Percentiles rank a stretch among this genome's conserved stretches.
These are phyloP conservation scores for Phaseolus lunatus DNA, from an alignment of 306 rosid species.

Conservation along the genomic window DNA sequence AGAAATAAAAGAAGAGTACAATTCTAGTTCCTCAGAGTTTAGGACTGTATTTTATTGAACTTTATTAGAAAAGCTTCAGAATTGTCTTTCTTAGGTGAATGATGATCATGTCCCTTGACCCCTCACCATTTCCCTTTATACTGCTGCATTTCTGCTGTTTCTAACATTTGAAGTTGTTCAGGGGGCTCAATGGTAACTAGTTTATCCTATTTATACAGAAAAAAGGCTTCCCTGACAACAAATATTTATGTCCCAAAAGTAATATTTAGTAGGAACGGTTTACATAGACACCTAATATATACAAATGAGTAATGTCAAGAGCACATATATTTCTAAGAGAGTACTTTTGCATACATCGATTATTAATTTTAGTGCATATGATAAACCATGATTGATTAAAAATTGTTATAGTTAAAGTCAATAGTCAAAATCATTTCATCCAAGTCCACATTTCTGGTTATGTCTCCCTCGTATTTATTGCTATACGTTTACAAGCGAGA, in stretches of 20 bases:
- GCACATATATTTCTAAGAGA: neutral
- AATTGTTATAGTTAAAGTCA: neutral
- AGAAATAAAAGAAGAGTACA: slow-evolving; percentile 27
- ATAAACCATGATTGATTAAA: neutral
- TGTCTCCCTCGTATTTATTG: slow-evolving; percentile 10
- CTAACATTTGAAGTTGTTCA: slow-evolving; percentile 22
- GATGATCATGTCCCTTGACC: neutral
- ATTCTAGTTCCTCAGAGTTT: slow-evolving; percentile 31
- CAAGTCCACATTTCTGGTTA: slow-evolving; percentile 22
- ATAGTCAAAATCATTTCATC: slow-evolving; percentile 17
- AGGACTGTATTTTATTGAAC: slow-evolving; percentile 22
- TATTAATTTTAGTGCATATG: neutral
- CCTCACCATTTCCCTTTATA: neutral
- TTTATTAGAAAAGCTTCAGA: slow-evolving; percentile 22
- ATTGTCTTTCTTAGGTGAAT: neutral
- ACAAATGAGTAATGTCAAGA: slow-evolving; percentile 7
- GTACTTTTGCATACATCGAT: neutral
- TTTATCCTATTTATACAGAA: neutral
- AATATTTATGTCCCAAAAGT: slow-evolving; percentile 15
- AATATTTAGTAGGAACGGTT: neutral
- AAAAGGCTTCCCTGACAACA: neutral
- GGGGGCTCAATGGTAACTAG: slow-evolving; percentile 17
- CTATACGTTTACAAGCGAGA: neutral
- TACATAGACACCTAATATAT: neutral
- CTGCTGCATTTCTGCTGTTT: slow-evolving; percentile 26